Conservation (phyloP, 129 eudicot genomes). For the Flaveria sonorensis region DNA sequence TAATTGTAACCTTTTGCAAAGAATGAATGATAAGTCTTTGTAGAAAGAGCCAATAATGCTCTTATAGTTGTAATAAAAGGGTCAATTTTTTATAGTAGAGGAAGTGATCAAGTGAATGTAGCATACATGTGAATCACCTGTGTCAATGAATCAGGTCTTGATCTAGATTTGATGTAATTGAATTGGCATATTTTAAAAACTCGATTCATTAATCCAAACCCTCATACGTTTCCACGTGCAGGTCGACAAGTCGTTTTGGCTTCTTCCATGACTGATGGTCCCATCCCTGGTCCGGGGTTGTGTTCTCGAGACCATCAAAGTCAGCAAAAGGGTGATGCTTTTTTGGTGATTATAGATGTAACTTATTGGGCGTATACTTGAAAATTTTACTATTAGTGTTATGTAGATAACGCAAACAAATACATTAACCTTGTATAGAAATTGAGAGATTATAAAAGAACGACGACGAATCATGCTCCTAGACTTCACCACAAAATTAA, state of each 20-base stretch:
- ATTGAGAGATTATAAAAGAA: background rate
- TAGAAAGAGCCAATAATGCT: background rate
- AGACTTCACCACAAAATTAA: too few species aligned
- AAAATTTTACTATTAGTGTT: background rate
- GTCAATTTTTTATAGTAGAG: background rate
- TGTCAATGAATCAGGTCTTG: background rate
- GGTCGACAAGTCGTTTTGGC: too few species aligned
- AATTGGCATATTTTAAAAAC: too few species aligned
- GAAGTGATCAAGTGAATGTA: background rate
- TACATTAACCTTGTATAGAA: constrained; percentile 22
- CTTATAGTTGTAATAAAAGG: constrained; percentile 10
- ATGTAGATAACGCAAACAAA: constrained; percentile 1
- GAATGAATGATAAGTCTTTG: background rate
- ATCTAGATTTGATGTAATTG: too few species aligned
- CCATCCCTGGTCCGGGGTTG: constrained; percentile 60
- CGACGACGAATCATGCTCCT: background rate
- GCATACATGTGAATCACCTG: background rate
- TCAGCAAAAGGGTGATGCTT: constrained; percentile 27
- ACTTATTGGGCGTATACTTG: background rate
- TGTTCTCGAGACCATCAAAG: constrained; percentile 60
- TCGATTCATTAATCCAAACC: too few species aligned
- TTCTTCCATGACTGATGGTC: too few species aligned
- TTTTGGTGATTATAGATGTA: background rate
- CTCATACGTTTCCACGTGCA: too few species aligned
- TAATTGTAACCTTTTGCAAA: background rate